Conservation (phyloP, 106 monocot genomes). For the Xerophyta viscosa region DNA sequence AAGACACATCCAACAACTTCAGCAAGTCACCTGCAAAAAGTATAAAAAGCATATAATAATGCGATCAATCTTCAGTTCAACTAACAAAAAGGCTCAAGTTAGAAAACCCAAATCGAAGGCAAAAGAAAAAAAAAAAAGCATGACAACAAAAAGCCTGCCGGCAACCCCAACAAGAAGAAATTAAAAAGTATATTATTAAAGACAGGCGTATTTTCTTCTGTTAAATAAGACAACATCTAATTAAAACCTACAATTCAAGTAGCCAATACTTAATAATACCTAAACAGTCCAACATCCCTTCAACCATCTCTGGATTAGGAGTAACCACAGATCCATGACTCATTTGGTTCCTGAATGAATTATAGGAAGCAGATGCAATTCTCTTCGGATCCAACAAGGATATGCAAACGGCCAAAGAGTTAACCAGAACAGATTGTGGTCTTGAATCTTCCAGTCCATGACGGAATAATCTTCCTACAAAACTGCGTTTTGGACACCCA, state of each 20-base stretch:
- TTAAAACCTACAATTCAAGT: not conserved
- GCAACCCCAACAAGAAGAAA: too few species aligned
- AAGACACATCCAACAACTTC: slow-evolving; percentile 71
- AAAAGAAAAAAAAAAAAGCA: too few species aligned
- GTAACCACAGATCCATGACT: slow-evolving; percentile 60
- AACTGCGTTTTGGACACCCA: slow-evolving; percentile 37
- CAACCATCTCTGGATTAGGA: slow-evolving; percentile 64
- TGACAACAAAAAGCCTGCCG: too few species aligned
- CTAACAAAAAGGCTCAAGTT: not conserved
- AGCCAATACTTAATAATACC: slow-evolving; percentile 22
- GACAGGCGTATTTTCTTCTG: too few species aligned
- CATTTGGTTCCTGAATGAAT: slow-evolving; percentile 61
- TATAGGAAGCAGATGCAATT: slow-evolving; percentile 50
- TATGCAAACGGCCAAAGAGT: slow-evolving; percentile 85
- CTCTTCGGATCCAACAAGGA: slow-evolving; percentile 81
- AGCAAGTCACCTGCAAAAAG: slow-evolving; percentile 62
- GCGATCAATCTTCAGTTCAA: not conserved
- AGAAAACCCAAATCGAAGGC: too few species aligned
- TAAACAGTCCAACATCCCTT: slow-evolving; percentile 64
- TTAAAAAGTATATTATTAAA: too few species aligned
- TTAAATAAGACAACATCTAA: not conserved
- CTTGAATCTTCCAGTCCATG: slow-evolving; percentile 71
- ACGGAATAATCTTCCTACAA: slow-evolving; percentile 72
- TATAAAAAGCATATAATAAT: not conserved
- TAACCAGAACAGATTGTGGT: slow-evolving; percentile 77